phyloP scores from a whole-genome alignment of 306 rosid genomes.

The barrel medic (Medicago truncatula) region DNA sequence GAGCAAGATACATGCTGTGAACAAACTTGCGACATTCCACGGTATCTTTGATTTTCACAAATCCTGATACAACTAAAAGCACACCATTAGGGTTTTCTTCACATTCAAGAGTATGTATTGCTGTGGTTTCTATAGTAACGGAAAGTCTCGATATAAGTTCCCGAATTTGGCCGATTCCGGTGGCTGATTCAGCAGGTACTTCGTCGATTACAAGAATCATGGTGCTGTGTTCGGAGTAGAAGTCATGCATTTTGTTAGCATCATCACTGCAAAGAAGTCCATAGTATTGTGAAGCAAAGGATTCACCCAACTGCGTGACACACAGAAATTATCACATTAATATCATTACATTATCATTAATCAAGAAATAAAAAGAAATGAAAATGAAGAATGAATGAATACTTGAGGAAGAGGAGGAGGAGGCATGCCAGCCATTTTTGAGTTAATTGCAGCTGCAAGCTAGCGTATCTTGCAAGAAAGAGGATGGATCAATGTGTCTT shows the following conservation, averaged over 20 bases:
- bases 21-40: neutral
- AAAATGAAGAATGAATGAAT: no score
- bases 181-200: no score
- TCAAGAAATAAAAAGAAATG: no score
- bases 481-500: no score
- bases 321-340: neutral
- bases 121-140: neutral
- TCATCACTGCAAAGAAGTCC: neutral
- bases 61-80: neutral
- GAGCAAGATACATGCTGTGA: neutral
- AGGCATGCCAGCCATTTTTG: no score
- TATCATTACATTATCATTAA: no score
- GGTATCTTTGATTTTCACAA: neutral
- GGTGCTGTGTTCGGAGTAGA: constrained; percentile 13
- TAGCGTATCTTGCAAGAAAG: no score
- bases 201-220: neutral
- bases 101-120: neutral
- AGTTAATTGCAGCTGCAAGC: no score
- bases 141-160: neutral
- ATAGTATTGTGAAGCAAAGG: neutral
- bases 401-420: no score
- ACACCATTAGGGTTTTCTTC: neutral
- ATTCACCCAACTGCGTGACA: neutral
- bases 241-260: neutral
- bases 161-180: neutral